A percentile compares a stretch with the other conserved stretches of the same genome.
Evolutionary conservation across 1,284 basidiomycete species (phyloP).

Genomic region (Apiotrichum veenhuisii): DNA sequence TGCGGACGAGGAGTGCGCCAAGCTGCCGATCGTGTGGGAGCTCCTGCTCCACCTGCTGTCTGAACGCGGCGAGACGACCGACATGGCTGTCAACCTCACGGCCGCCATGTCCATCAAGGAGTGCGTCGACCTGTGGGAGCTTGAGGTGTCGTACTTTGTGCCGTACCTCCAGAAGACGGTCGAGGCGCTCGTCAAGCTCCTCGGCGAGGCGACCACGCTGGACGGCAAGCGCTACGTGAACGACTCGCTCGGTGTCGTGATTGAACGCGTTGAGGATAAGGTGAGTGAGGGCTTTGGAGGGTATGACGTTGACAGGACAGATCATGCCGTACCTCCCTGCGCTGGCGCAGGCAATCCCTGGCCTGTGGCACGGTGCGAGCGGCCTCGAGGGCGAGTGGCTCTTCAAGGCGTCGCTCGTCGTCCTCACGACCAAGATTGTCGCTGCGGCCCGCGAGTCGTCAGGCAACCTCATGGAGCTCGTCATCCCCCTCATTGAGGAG

Average conservation of each 20-base stretch:
- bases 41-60: slow-evolving; percentile 68
- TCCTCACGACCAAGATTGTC: slow-evolving; percentile 68
- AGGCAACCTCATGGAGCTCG: slow-evolving; percentile 50
- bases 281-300: slow-evolving; percentile 51
- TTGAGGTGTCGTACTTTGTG: slow-evolving; percentile 42
- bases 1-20: slow-evolving; percentile 59
- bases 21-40: slow-evolving; percentile 69
- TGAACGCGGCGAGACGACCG: slow-evolving; percentile 65
- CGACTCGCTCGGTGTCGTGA: slow-evolving; percentile 65
- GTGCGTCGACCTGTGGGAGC: slow-evolving; percentile 61
- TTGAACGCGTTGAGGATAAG: slow-evolving; percentile 62
- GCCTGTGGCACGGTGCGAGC: slow-evolving; percentile 57
- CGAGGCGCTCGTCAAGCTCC: slow-evolving; percentile 53
- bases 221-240: slow-evolving; percentile 74
- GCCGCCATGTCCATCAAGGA: slow-evolving; percentile 70
- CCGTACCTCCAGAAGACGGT: slow-evolving; percentile 44
- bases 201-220: slow-evolving; percentile 69
- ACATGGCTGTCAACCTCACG: slow-evolving; percentile 75
- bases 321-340: slow-evolving; percentile 65
- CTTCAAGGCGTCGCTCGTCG: slow-evolving; percentile 71
- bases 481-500: slow-evolving; percentile 72
- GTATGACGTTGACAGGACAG: slow-evolving; percentile 47
- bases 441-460: slow-evolving; percentile 47
- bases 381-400: slow-evolving; percentile 65
- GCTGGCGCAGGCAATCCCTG: slow-evolving; percentile 67